Conservation (phyloP, 805 yeast genomes). For the Teunomyces cretensis region DNA sequence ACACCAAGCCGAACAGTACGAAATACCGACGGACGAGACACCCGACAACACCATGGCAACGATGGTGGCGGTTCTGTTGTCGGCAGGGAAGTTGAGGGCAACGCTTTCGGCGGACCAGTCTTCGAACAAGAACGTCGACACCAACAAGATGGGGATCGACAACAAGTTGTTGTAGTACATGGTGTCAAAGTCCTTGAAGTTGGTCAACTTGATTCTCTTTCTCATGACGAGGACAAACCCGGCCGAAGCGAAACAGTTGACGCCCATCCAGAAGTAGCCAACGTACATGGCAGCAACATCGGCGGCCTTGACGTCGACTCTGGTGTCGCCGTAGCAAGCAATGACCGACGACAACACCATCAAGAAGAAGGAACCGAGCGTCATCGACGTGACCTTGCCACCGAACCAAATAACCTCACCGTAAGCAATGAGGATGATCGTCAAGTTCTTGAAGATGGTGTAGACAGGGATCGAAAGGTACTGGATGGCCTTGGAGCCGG, state of each 20-base stretch:
- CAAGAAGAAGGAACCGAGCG: constrained; percentile 80
- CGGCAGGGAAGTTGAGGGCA: constrained; percentile 73
- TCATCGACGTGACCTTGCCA: constrained; percentile 86
- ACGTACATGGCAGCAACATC: constrained; percentile 49
- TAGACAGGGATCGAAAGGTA: constrained; percentile 91
- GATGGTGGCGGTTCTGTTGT: constrained; percentile 63
- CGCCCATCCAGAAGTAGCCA: constrained; percentile 97
- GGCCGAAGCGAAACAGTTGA: constrained; percentile 93
- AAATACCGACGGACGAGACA: constrained; percentile 91
- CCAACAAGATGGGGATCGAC: constrained; percentile 83
- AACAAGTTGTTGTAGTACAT: constrained; percentile 96
- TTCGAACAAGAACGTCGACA: constrained; percentile 76
- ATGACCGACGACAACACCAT: constrained; percentile 96
- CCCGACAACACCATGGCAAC: constrained; percentile 90
- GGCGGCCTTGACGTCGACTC: constrained; percentile 38
- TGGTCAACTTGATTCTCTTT: constrained; percentile 95
- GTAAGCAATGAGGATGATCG: constrained; percentile 94
- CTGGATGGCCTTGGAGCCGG: constrained; percentile 92
- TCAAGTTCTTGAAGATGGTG: constrained; percentile 96
- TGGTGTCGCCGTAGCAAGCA: constrained; percentile 85
- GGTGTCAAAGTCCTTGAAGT: constrained; percentile 95
- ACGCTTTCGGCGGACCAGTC: constrained; percentile 90
- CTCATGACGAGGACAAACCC: constrained; percentile 92
- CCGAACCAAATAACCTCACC: constrained; percentile 99
- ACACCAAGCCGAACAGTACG: constrained; percentile 99